Percentiles rank a stretch among this genome's conserved stretches.
phyloP scores from a whole-genome alignment of 139 green algal genomes.

The Nannochloris sp. region DNA sequence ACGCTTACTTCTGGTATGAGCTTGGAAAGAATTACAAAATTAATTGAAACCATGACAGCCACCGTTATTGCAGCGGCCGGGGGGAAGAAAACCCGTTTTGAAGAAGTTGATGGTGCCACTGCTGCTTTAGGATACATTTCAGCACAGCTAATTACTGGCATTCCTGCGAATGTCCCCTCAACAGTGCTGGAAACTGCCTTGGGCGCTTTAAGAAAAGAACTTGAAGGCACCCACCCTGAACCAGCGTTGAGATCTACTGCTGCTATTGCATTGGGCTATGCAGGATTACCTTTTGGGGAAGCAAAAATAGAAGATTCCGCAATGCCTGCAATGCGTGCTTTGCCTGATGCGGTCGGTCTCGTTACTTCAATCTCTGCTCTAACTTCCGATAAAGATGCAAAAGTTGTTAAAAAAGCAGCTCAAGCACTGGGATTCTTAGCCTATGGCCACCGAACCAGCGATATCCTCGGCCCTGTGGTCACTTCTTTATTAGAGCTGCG shows the following conservation, averaged over 20 bases:
- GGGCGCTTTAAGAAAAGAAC: neutral
- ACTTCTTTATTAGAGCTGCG: constrained; percentile 34
- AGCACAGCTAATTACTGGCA: constrained; percentile 25
- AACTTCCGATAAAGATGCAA: constrained; percentile 32
- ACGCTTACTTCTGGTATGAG: constrained; percentile 5
- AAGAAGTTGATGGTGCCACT: constrained; percentile 35
- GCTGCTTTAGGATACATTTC: constrained; percentile 43
- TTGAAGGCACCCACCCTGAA: neutral
- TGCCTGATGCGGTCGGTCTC: neutral
- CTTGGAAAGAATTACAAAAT: neutral
- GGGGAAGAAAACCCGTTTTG: constrained; percentile 15
- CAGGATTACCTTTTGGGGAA: neutral
- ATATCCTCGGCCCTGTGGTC: constrained; percentile 12
- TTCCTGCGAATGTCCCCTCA: neutral
- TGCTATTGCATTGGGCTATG: constrained; percentile 1
- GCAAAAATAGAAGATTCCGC: neutral
- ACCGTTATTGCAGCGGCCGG: neutral
- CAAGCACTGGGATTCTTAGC: constrained; percentile 25
- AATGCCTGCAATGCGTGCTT: neutral
- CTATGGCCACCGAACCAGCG: neutral
- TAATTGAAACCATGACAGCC: neutral
- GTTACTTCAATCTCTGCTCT: neutral
- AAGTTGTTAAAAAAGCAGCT: constrained; percentile 34
- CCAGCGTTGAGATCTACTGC: neutral
- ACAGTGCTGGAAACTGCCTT: constrained; percentile 3